Conservation (phyloP, 208 protist genomes). For the Zelonia costaricensis region DNA sequence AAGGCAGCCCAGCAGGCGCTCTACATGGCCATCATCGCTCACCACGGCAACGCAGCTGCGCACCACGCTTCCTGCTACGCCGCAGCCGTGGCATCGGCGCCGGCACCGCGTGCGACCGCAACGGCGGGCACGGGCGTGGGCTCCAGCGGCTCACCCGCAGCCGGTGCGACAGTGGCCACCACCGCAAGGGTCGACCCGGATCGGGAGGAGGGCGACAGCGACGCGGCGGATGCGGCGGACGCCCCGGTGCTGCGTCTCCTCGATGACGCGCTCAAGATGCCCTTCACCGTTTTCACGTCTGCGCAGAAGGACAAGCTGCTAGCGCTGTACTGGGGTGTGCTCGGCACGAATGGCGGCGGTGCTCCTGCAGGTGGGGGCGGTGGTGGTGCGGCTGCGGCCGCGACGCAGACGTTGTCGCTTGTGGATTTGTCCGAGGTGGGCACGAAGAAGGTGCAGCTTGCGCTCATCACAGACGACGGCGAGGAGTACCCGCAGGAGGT, state of each 20-base stretch:
- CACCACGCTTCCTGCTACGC: constrained; percentile 17
- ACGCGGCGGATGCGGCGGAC: constrained; percentile 12
- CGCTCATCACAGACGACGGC: constrained; percentile 27
- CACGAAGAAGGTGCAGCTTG: constrained; percentile 10
- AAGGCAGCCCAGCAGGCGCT: constrained; percentile 45
- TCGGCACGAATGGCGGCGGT: constrained; percentile 24
- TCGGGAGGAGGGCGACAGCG: background rate
- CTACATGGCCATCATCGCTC: constrained; percentile 48
- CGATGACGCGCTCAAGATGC: constrained; percentile 61
- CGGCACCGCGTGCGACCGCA: background rate
- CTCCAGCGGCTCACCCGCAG: background rate
- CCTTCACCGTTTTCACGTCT: constrained; percentile 52
- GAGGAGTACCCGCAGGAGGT: constrained; percentile 34
- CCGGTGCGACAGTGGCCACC: background rate
- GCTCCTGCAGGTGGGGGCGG: background rate
- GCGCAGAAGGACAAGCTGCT: constrained; percentile 52
- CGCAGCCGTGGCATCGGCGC: background rate
- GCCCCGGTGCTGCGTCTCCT: constrained; percentile 37
- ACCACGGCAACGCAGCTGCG: constrained; percentile 37
- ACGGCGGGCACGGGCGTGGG: no score
- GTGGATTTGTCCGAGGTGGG: constrained; percentile 29
- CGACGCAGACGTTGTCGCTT: constrained; percentile 13
- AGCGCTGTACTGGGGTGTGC: constrained; percentile 36
- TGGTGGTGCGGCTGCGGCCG: background rate
- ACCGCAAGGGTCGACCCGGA: background rate